Evolutionary conservation across 2,329 filamentous ascomycete genomes (phyloP).

Genomic region (Pseudofabraea citricarpa): DNA sequence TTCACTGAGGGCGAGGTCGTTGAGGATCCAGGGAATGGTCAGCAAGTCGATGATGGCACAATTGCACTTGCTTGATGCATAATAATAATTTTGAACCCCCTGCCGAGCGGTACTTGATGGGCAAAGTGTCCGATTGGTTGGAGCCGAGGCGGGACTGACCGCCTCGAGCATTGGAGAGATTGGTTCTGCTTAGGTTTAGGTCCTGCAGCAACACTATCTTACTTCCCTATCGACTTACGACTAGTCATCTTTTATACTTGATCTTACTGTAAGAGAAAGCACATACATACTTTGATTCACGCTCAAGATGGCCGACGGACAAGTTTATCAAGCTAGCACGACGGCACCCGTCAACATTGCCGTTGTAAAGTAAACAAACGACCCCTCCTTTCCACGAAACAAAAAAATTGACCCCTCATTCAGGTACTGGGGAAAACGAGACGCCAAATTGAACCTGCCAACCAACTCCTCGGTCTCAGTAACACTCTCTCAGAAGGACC

Average conservation of each 20-base stretch:
- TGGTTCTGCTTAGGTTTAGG: no score
- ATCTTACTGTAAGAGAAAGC: neutral
- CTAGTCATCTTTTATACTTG: no score
- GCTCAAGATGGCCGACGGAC: slow-evolving; percentile 23
- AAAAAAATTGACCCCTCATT: slow-evolving; percentile 6
- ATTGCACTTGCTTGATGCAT: no score
- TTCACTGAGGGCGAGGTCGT: no score
- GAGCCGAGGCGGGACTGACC: slow-evolving; percentile 17
- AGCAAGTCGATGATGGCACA: no score
- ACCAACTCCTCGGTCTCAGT: slow-evolving; percentile 98
- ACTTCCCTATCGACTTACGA: neutral
- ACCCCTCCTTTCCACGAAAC: slow-evolving; percentile 7
- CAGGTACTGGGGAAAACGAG: slow-evolving; percentile 95
- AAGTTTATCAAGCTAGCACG: slow-evolving; percentile 85
- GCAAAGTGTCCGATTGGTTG: slow-evolving; percentile 16
- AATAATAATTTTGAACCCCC: slow-evolving; percentile 12
- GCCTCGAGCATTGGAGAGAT: no score
- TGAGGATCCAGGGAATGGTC: no score
- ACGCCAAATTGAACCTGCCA: slow-evolving; percentile 87
- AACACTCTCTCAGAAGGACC: slow-evolving; percentile 87
- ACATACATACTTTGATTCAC: neutral
- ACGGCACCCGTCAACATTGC: slow-evolving; percentile 98
- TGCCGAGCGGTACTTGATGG: slow-evolving; percentile 4
- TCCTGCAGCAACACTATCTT: neutral
- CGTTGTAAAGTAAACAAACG: slow-evolving; percentile 75